Evolutionary conservation across 441 rosid genomes (phyloP).

Genomic region (Pelargonium fulgidum): DNA sequence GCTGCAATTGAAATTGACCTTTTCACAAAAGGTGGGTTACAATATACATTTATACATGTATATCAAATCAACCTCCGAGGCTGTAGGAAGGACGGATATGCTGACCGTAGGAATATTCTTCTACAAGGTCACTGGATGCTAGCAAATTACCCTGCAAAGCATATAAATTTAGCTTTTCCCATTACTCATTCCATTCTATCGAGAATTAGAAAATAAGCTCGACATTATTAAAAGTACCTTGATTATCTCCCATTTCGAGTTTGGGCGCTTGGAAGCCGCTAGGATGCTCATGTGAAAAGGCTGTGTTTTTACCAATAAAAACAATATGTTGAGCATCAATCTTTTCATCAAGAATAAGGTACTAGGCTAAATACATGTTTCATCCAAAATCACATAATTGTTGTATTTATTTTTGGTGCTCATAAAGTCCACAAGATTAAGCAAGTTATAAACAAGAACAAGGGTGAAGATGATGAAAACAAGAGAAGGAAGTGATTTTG

Average conservation of each 20-base stretch:
- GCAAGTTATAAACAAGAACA: no score
- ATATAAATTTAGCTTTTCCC: no score
- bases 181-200: neutral
- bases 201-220: neutral
- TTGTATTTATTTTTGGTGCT: no score
- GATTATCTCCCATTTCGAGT: conserved; percentile 37
- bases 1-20: no score
- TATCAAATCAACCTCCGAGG: conserved; percentile 34
- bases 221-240: conserved; percentile 25
- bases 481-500: neutral
- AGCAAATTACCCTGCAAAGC: conserved; percentile 44
- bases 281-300: conserved; percentile 47
- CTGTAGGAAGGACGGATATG: conserved; percentile 21
- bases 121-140: conserved; percentile 22
- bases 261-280: conserved; percentile 27
- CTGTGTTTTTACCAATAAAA: conserved; percentile 24
- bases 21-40: no score
- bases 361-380: neutral
- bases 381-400: no score
- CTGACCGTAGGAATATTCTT: conserved; percentile 22
- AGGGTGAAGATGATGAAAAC: no score
- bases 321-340: neutral
- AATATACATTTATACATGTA: no score
- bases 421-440: no score
- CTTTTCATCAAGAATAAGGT: neutral